Conservation (phyloP, 768 basidiomycete genomes). For the Lactifluus volemus region DNA sequence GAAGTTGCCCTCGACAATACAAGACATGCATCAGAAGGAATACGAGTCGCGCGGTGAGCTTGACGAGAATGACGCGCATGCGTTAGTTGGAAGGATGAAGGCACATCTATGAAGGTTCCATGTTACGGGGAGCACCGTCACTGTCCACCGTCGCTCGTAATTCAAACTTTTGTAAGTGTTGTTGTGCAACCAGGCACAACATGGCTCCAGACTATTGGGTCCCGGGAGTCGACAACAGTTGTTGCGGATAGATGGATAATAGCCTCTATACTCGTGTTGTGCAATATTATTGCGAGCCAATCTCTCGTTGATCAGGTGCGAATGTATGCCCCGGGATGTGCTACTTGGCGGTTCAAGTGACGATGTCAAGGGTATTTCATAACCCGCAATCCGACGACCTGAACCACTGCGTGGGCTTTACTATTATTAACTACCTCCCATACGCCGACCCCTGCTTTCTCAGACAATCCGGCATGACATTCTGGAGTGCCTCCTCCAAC, state of each 20-base stretch:
- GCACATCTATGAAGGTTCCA: slow-evolving; percentile 7
- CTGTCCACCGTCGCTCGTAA: background rate
- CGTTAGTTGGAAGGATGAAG: slow-evolving; percentile 36
- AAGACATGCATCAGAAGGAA: slow-evolving; percentile 54
- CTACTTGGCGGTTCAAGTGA: no score
- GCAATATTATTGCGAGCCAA: background rate
- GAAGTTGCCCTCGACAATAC: slow-evolving; percentile 30
- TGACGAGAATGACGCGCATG: slow-evolving; percentile 48
- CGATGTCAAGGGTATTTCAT: no score
- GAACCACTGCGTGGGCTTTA: no score
- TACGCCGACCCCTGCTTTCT: no score
- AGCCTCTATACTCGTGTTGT: background rate
- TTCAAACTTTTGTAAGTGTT: background rate
- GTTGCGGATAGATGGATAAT: background rate
- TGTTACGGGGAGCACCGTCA: background rate
- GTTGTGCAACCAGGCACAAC: background rate
- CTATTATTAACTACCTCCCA: no score
- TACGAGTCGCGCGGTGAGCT: slow-evolving; percentile 48
- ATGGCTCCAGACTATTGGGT: background rate
- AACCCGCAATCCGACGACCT: no score
- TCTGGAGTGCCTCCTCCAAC: no score
- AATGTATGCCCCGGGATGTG: background rate
- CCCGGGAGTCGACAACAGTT: background rate
- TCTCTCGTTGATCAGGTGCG: background rate
- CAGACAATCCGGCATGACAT: no score